phyloP scores from a whole-genome alignment of 228 moss, liverwort and hornwort species.

The Sphagnum fallax region DNA sequence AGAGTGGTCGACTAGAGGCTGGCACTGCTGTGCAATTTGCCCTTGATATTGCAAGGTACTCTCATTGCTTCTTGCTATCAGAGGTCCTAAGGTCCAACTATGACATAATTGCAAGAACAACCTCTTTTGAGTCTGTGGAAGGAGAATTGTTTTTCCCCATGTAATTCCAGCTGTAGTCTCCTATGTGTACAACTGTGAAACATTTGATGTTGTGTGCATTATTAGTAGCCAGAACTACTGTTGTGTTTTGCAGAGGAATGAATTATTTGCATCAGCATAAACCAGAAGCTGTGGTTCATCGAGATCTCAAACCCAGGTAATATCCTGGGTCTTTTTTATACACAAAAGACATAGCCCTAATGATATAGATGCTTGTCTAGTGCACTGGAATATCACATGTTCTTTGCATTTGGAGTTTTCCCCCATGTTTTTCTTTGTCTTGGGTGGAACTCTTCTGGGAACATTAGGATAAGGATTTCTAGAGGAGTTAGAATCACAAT shows the following conservation, averaged over 20 bases:
- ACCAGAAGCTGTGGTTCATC: conserved; percentile 57
- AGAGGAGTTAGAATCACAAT: neutral
- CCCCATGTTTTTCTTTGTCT: neutral
- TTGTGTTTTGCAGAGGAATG: conserved; percentile 48
- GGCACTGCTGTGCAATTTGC: conserved; percentile 46
- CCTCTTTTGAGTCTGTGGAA: no score
- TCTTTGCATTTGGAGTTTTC: neutral
- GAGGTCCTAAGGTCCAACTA: no score
- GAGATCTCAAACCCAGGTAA: conserved; percentile 81
- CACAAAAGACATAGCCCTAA: no score
- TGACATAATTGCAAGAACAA: no score
- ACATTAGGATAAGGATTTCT: neutral
- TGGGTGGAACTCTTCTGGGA: neutral
- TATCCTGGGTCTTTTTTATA: no score
- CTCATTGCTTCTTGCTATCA: neutral
- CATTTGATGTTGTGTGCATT: neutral
- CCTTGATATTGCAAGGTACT: conserved; percentile 65
- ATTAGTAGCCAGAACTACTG: neutral
- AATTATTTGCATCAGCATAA: conserved; percentile 68
- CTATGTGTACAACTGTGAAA: neutral
- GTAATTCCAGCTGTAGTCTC: neutral
- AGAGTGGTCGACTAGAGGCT: conserved; percentile 35
- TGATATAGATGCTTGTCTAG: neutral
- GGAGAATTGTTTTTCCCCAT: neutral
- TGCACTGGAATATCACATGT: neutral